phyloP scores from a whole-genome alignment of 306 rosid species.

The Herpetospermum pedunculosum region DNA sequence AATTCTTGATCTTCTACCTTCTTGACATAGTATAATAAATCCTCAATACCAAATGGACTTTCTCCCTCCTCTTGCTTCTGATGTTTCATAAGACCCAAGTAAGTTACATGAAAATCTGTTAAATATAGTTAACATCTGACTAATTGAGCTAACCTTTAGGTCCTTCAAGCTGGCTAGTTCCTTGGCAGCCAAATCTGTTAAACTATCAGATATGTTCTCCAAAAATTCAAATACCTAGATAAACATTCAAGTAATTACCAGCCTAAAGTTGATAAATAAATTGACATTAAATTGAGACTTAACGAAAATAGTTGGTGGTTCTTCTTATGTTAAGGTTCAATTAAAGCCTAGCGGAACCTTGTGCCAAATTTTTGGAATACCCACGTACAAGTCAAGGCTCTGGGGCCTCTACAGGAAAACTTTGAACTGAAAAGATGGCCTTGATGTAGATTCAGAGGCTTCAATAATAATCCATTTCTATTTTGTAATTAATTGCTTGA shows the following conservation, averaged over 20 bases:
- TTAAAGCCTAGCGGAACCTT: background rate
- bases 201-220: conserved; percentile 60
- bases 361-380: conserved; percentile 1
- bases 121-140: background rate
- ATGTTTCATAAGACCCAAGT: conserved; percentile 20
- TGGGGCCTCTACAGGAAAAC: background rate
- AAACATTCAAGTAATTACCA: conserved; percentile 1
- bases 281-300: background rate
- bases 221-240: conserved; percentile 86
- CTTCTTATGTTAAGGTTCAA: background rate
- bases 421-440: background rate
- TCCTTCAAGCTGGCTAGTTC: conserved; percentile 69
- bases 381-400: background rate
- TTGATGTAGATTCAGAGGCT: background rate
- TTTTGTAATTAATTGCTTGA: background rate
- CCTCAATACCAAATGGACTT: conserved; percentile 77
- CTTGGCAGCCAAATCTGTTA: conserved; percentile 52
- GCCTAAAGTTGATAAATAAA: background rate
- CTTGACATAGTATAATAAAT: conserved; percentile 63
- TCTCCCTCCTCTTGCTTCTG: conserved; percentile 95
- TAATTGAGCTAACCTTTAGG: conserved; percentile 41
- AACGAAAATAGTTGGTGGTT: background rate
- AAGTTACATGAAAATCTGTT: conserved; percentile 21
- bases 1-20: conserved; percentile 58
- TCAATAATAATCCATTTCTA: background rate